These are phyloP conservation scores for Pterulicium gracile DNA, from an alignment of 1,284 basidiomycete genomes.

Conservation along the genomic window DNA sequence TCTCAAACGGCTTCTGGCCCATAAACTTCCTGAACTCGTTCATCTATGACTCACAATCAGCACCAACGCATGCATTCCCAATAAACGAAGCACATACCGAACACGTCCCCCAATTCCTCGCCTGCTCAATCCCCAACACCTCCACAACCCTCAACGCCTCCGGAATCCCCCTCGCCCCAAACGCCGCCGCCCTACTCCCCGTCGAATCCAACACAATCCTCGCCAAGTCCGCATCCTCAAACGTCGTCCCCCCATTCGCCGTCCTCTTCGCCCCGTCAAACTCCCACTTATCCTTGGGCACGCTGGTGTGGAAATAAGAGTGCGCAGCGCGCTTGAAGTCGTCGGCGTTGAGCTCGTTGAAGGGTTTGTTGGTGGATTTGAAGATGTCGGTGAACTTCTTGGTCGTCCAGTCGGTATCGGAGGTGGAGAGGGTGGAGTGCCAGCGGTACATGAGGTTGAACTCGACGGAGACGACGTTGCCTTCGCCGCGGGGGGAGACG, in stretches of 20 bases:
- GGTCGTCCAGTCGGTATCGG: slow-evolving; percentile 55
- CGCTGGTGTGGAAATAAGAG: slow-evolving; percentile 22
- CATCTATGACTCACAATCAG: slow-evolving; percentile 18
- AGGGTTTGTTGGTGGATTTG: too few relatives aligned
- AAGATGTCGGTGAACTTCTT: slow-evolving; percentile 36
- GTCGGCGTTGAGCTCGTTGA: slow-evolving; percentile 30
- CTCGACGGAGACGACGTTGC: slow-evolving; percentile 65
- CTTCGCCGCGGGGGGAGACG: slow-evolving; percentile 50
- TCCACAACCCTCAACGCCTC: slow-evolving; percentile 61
- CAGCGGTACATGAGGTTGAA: slow-evolving; percentile 69
- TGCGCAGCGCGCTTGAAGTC: slow-evolving; percentile 32
- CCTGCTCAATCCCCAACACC: slow-evolving; percentile 62
- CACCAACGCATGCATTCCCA: neutral
- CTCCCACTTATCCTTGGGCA: slow-evolving; percentile 33
- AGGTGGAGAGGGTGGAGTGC: slow-evolving; percentile 56
- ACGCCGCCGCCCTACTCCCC: slow-evolving; percentile 56
- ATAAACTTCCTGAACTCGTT: slow-evolving; percentile 43
- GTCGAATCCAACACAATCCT: slow-evolving; percentile 57
- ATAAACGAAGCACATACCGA: slow-evolving; percentile 32
- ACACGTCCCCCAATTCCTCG: slow-evolving; percentile 64
- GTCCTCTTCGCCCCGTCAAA: slow-evolving; percentile 52
- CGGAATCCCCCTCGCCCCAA: slow-evolving; percentile 67
- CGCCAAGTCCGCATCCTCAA: slow-evolving; percentile 62
- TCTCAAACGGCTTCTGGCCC: slow-evolving; percentile 37
- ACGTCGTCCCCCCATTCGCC: too few relatives aligned